A percentile compares a stretch with the other conserved stretches of the same genome.
Evolutionary conservation across 208 protist species (phyloP).

Genomic region (Leishmania martiniquensis): DNA sequence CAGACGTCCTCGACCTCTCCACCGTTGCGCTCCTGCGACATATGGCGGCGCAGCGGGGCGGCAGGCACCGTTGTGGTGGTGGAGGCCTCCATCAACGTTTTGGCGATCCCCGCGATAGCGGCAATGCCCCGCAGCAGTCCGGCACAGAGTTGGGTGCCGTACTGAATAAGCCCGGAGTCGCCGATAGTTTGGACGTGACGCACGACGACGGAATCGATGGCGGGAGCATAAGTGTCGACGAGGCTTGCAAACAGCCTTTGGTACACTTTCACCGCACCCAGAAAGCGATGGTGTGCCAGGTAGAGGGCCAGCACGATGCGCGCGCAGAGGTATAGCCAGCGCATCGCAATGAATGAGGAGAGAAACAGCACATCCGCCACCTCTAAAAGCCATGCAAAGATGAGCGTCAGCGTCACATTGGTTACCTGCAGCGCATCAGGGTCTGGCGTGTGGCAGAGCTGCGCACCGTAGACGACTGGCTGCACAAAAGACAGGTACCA

Average conservation of each 20-base stretch:
- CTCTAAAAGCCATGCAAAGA: constrained; percentile 71
- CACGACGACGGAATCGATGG: constrained; percentile 51
- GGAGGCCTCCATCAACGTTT: constrained; percentile 42
- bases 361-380: constrained; percentile 58
- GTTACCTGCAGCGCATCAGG: constrained; percentile 58
- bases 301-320: constrained; percentile 71
- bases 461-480: constrained; percentile 62
- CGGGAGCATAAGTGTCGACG: constrained; percentile 55
- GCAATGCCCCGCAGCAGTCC: constrained; percentile 29
- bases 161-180: constrained; percentile 53
- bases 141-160: constrained; percentile 32
- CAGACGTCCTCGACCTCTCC: not conserved
- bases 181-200: constrained; percentile 58
- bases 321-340: constrained; percentile 46
- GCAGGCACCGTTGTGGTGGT: constrained; percentile 34
- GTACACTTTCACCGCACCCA: constrained; percentile 60
- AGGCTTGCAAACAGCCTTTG: constrained; percentile 45
- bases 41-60: constrained; percentile 32
- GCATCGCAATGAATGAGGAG: constrained; percentile 64
- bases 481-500: constrained; percentile 68
- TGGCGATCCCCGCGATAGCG: constrained; percentile 40
- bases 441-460: constrained; percentile 46
- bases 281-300: constrained; percentile 60
- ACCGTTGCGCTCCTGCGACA: constrained; percentile 42
- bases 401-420: constrained; percentile 72